phyloP scores from a whole-genome alignment of 2,329 filamentous ascomycete species.

The Penicillium sp. region DNA sequence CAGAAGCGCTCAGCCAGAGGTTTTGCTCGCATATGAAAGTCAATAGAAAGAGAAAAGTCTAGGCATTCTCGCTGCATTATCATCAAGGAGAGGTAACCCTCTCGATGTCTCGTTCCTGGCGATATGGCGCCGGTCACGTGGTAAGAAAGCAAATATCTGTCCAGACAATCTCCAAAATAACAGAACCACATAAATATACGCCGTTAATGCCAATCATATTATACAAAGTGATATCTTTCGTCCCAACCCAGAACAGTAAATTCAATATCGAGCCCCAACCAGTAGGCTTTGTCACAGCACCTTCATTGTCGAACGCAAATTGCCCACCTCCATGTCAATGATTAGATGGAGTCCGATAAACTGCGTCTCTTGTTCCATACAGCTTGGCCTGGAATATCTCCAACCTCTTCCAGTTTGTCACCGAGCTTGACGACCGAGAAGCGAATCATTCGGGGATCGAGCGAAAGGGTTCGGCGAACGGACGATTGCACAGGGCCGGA shows the following conservation, averaged over 20 bases:
- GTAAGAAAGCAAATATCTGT: not conserved
- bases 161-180: not conserved
- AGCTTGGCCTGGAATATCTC: conserved; percentile 60
- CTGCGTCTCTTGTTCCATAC: conserved; percentile 53
- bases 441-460: conserved; percentile 90
- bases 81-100: not conserved
- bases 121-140: not conserved
- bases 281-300: conserved; percentile 3
- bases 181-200: conserved; percentile 27
- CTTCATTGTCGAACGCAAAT: conserved; percentile 6
- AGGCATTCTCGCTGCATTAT: not conserved
- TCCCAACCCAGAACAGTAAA: conserved; percentile 35
- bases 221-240: conserved; percentile 23
- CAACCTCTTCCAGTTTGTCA: conserved; percentile 65
- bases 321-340: not conserved
- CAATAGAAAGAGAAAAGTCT: not conserved
- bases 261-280: conserved; percentile 17
- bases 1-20: not conserved
- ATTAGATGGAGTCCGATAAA: conserved; percentile 34
- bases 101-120: not conserved
- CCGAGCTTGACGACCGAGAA: conserved; percentile 88
- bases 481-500: conserved; percentile 74
- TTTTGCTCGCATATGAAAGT: not conserved
- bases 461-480: conserved; percentile 73
- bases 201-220: conserved; percentile 37